phyloP scores from a whole-genome alignment of 73 alveolate genomes.

The Paramecium biaurelia region DNA sequence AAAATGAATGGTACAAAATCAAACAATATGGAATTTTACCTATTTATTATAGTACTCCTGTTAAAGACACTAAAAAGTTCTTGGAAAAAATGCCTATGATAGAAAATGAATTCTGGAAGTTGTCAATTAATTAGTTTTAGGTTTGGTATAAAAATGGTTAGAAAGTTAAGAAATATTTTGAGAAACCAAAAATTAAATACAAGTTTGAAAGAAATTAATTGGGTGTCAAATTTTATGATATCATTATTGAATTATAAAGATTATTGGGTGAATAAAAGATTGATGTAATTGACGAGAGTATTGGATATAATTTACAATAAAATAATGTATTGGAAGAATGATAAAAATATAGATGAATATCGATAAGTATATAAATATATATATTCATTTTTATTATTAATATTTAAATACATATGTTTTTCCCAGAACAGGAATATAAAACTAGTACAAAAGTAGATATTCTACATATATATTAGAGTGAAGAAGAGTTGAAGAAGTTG shows the following conservation, averaged over 20 bases:
- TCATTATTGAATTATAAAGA: background rate
- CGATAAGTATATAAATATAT: background rate
- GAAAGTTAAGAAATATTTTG: background rate
- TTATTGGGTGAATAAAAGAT: background rate
- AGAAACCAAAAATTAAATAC: background rate
- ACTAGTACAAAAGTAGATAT: background rate
- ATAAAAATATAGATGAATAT: background rate
- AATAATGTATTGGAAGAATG: background rate
- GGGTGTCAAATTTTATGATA: background rate
- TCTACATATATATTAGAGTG: background rate
- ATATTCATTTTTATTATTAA: background rate
- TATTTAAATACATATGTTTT: background rate
- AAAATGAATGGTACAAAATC: background rate
- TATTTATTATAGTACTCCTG: background rate
- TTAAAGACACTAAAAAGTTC: background rate
- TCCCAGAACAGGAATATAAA: conserved; percentile 31
- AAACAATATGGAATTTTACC: background rate
- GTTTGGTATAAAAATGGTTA: background rate
- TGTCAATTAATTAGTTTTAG: background rate
- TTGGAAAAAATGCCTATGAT: background rate
- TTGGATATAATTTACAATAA: too few species aligned
- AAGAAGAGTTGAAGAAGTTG: conserved; percentile 56
- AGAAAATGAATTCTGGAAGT: background rate
- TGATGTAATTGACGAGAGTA: background rate
- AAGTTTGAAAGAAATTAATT: conserved; percentile 15